Base-by-base conservation (phyloP, 352 stramenopile species). In the Globisporangium nodosum region DNA sequence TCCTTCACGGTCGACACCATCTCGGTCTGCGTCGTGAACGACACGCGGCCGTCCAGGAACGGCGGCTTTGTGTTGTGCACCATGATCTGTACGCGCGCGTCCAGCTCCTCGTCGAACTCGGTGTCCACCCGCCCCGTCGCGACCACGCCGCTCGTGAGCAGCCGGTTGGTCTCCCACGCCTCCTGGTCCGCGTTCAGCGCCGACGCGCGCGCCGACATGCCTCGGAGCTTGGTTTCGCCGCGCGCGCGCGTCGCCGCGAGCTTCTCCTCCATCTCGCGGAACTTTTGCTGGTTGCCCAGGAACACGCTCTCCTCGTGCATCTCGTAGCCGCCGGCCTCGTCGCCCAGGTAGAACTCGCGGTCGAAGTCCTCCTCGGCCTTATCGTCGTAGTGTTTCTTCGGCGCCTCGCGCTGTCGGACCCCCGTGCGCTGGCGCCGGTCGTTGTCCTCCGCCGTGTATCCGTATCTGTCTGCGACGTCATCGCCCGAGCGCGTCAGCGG, bases 21-120 rank as follows among this genome's bases (percentile, higher is more conserved):
- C 63, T 98, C 90, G 35, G 90, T 70, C 69, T 99, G 86, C 30
- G 86, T 98, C 49, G 94, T 98, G 73, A 99, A 99, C 31, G 80
- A 73, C 48, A 98, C 92, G 43, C 91, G 76, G 15, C 95, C 96
- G 58, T 97, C 87, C 49, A 98, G 72, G 68, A 99, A 99, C 27
- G 97, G 97, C 15, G 97, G 97, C 71, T 98, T 98, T 8, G 98
- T 97, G 71, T 95, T 97, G 76, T 99, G 96, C 45, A 99, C 97
- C 68, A 99, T 90, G 39, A 99, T 85, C 60, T 97, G 92, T 46
- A 98, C 92, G 20, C 97, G 83, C 59, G 85, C 77, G 66, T 98
- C 96, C 52, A 98, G 71, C 64, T 99, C 96, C n/a, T 97, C 89
- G 52, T 95, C 95, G 64, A 96, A 96, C 43, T 95, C 87, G 1